Conservation (phyloP, 2,329 filamentous ascomycete genomes). For the Domatiomyces catenatus region DNA sequence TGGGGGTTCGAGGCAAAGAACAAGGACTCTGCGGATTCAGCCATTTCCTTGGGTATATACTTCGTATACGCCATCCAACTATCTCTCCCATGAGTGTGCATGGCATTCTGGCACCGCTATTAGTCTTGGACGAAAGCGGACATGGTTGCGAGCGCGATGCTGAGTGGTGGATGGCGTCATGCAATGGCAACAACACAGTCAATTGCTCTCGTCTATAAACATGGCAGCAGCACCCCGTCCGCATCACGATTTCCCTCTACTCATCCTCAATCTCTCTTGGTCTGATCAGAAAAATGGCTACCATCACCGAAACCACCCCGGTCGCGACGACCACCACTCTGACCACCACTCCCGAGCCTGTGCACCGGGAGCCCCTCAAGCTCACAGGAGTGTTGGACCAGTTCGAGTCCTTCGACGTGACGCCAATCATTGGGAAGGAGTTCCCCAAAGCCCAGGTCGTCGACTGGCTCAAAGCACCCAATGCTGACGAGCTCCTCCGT, state of each 20-base stretch:
- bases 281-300: not conserved
- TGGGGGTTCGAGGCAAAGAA: not conserved
- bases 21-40: too few relatives aligned
- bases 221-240: not conserved
- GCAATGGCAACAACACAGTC: not conserved
- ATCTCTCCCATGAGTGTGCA: not conserved
- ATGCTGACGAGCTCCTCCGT: slow-evolving; percentile 49
- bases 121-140: not conserved
- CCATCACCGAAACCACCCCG: not conserved
- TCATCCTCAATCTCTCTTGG: not conserved
- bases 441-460: slow-evolving; percentile 26
- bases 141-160: not conserved
- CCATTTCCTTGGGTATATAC: too few relatives aligned
- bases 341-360: not conserved
- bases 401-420: slow-evolving; percentile 32
- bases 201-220: not conserved
- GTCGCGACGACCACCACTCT: not conserved
- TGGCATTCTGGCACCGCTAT: not conserved
- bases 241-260: not conserved
- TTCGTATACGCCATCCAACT: not conserved
- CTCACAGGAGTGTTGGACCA: slow-evolving; percentile 27
- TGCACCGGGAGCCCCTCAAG: slow-evolving; percentile 23
- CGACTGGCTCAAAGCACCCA: slow-evolving; percentile 40
- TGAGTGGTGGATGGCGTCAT: not conserved
- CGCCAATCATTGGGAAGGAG: slow-evolving; percentile 28